Percentiles rank a stretch among this genome's conserved stretches.
These are phyloP conservation scores for Saccharomyces kudriavzevii DNA, from an alignment of 805 yeast genomes.

Conservation along the genomic window DNA sequence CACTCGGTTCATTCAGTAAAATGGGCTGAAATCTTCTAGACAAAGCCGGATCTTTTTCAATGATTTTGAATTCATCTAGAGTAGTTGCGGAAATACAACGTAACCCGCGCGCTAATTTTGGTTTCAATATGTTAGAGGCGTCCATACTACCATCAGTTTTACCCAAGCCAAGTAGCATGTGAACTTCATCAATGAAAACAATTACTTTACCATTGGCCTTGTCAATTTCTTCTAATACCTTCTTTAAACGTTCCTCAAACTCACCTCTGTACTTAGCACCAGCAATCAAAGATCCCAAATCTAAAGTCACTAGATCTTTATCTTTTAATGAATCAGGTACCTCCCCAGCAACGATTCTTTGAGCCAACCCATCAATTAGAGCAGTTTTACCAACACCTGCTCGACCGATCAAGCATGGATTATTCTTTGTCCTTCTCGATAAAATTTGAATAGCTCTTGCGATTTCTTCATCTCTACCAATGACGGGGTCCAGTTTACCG, in stretches of 20 bases:
- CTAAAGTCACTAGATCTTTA: slow-evolving; percentile 75
- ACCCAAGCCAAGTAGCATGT: slow-evolving; percentile 81
- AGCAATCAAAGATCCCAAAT: slow-evolving; percentile 80
- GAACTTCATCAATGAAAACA: slow-evolving; percentile 85
- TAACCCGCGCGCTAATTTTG: slow-evolving; percentile 87
- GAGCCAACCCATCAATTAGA: slow-evolving; percentile 93
- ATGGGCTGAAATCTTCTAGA: slow-evolving; percentile 93
- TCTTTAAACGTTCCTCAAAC: slow-evolving; percentile 82
- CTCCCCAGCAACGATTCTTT: slow-evolving; percentile 80
- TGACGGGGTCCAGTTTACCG: slow-evolving; percentile 92
- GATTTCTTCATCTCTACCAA: slow-evolving; percentile 94
- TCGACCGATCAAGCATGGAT: slow-evolving; percentile 88
- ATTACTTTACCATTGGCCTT: slow-evolving; percentile 68
- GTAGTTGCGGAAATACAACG: slow-evolving; percentile 97
- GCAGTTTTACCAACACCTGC: slow-evolving; percentile 99
- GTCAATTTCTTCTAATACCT: slow-evolving; percentile 75
- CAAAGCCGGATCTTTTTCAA: slow-evolving; percentile 92
- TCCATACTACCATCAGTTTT: slow-evolving; percentile 93
- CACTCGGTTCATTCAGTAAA: slow-evolving; percentile 76
- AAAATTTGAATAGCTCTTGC: slow-evolving; percentile 86
- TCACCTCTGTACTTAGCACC: slow-evolving; percentile 97
- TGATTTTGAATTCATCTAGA: slow-evolving; percentile 85
- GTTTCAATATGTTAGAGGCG: slow-evolving; percentile 87
- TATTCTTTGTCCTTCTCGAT: slow-evolving; percentile 88
- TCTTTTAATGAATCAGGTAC: slow-evolving; percentile 92